Evolutionary conservation across 139 green algal species (phyloP), one percentile per base, ranked within the genome.

Genomic region (Chara braunii): DNA sequence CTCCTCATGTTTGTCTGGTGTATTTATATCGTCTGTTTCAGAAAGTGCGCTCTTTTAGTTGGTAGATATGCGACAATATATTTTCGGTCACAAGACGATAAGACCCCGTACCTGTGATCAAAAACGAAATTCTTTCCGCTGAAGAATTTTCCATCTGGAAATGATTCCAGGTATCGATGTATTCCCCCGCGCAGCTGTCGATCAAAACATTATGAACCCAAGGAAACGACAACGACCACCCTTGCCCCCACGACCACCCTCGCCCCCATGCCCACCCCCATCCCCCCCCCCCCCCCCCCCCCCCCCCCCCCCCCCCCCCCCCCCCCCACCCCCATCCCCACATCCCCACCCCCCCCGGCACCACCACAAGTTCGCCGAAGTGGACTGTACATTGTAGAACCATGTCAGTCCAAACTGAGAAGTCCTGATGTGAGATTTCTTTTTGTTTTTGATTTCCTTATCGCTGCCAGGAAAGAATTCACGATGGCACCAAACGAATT

Each of bases 101-200:
- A n/a, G n/a, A 24, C 55, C 55, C 9, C 55, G 18, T 35, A 63
- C 57, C 85, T 62, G 11, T 85, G 76, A 26, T 92, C 86, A 64
- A 88, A 92, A 18, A 91, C 85, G 56, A 92, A 92, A 62, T 89
- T 88, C 60, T 86, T 88, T 18, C 87, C 87, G 0, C 28, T 35
- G 66, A 94, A 94, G 50, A 83, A 80, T 14, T 86, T 85, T 8
- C 80, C 81, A 36, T 86, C 77, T 0, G 74, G 74, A 44, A 86
- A 94, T 1, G 69, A 74, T 66, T 92, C 85, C 7, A 94, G 57
- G 64, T 94, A 94, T 32, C 85, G 74, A 58, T 88, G 73, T 28
- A 94, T 90, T 42, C 87, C 87, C n/a, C 85, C 85, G 5, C 44
- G 60, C 9, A 81, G 73, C 68, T 79, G 70, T 32, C 32, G n/a